Base-by-base conservation (phyloP, 139 green algal genomes). In the Edaphochlamys debaryana region DNA sequence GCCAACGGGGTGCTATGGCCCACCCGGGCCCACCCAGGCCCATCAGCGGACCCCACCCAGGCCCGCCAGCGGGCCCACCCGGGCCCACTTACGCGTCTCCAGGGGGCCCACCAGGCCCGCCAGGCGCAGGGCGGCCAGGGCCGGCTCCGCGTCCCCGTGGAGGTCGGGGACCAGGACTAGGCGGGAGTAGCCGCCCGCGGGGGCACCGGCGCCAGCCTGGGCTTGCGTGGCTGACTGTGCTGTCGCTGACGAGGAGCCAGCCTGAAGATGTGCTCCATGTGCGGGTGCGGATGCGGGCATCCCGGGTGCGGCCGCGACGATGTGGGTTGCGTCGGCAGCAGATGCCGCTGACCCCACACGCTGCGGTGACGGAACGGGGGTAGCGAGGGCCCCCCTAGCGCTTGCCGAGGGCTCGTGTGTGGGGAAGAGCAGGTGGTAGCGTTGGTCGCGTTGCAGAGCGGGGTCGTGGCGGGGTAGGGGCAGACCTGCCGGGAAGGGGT, bases 141-240 rank as follows among this genome's bases (percentile, higher is more conserved):
- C 78, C 56, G 76, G 78, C 8, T 45, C 30, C 0, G 36, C 64
- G 30, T 84, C 78, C 0, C 78, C 78, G 27, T 84, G 78, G 0
- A 84, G 66, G 66, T 84, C 78, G 3, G 78, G 78, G 3, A 83
- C 15, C 34, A 83, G 17, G 29, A 83, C 64, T 23, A 83, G 42
- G 34, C 77, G 77, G 0, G 56, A 63, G 56, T 32, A 2, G 22
- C 17, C 17, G 52, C 52, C 17, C 17, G 13, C 17, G 45, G 45
- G 45, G 13, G 45, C 45, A 54, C 11, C 11, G 11, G 45, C 45
- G 45, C 11, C 9, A 13, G 45, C 11, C 45, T 54, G 11, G 45
- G 45, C 45, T 9, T 54, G n/a, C n/a, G n/a, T n/a, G n/a, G n/a
- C n/a, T n/a, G n/a, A n/a, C n/a, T n/a, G n/a, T n/a, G n/a, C n/a